A percentile compares a stretch with the other conserved stretches of the same genome.
These are phyloP conservation scores for Piedraia hortae DNA, from an alignment of 2,329 filamentous ascomycete genomes.

Conservation along the genomic window DNA sequence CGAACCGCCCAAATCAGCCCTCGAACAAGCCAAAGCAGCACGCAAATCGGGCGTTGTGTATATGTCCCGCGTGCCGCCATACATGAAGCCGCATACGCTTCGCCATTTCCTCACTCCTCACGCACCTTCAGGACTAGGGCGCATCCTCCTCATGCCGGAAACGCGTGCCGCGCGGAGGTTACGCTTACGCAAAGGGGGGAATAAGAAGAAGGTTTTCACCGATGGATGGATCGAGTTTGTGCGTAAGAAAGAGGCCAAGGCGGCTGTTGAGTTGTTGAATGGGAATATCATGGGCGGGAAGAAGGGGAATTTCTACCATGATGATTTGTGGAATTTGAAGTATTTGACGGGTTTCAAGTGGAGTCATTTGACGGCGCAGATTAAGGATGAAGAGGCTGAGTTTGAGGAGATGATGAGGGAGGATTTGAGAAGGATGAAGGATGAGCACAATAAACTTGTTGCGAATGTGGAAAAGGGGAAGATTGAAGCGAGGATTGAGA, in stretches of 20 bases:
- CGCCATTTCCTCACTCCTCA: conserved; percentile 48
- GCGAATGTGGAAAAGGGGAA: conserved; percentile 54
- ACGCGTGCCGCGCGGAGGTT: conserved; percentile 36
- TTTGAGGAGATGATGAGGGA: conserved; percentile 46
- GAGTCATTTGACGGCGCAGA: conserved; percentile 43
- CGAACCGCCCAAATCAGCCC: conserved; percentile 34
- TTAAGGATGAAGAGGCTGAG: conserved; percentile 57
- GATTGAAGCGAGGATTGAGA: conserved; percentile 44
- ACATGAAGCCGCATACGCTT: conserved; percentile 62
- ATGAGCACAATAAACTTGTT: conserved; percentile 60
- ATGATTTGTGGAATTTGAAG: conserved; percentile 64
- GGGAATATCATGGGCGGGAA: conserved; percentile 56
- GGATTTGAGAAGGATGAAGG: conserved; percentile 46
- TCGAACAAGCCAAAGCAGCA: conserved; percentile 33
- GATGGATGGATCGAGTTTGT: conserved; percentile 74
- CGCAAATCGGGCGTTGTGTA: conserved; percentile 59
- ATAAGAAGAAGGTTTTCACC: conserved; percentile 56
- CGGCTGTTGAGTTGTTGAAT: conserved; percentile 50
- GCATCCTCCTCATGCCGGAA: conserved; percentile 56
- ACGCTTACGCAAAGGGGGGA: conserved; percentile 45
- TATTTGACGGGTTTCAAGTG: conserved; percentile 71
- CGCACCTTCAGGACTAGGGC: conserved; percentile 35
- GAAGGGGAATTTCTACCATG: conserved; percentile 58
- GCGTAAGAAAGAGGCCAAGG: conserved; percentile 48
- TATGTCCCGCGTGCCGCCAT: conserved; percentile 58